phyloP scores from a whole-genome alignment of 2,329 filamentous ascomycete species.

The Epicoccum sorghinum region DNA sequence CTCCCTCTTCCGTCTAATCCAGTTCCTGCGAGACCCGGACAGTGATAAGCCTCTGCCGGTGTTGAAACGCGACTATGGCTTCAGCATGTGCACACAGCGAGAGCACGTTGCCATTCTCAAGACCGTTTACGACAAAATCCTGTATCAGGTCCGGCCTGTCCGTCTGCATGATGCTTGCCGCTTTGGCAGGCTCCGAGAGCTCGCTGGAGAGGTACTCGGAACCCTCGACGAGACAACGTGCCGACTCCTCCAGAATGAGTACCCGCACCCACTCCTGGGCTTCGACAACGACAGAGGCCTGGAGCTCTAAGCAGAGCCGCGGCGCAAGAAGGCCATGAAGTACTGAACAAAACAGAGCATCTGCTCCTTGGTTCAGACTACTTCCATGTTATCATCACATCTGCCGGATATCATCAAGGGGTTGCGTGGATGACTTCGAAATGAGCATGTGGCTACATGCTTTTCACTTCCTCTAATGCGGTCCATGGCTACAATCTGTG shows the following conservation, averaged over 20 bases:
- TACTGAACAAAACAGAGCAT: too few relatives aligned
- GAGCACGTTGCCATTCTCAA: slow-evolving; percentile 27
- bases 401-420: too few relatives aligned
- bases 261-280: not conserved
- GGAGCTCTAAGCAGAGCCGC: too few relatives aligned
- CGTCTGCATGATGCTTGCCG: slow-evolving; percentile 23
- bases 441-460: too few relatives aligned
- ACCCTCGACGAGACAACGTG: not conserved
- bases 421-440: too few relatives aligned
- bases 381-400: too few relatives aligned
- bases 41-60: slow-evolving; percentile 15
- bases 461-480: too few relatives aligned
- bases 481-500: too few relatives aligned
- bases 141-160: slow-evolving; percentile 1
- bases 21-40: slow-evolving; percentile 17
- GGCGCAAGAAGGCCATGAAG: too few relatives aligned
- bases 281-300: slow-evolving; percentile 4
- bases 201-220: slow-evolving; percentile 2
- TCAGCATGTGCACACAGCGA: slow-evolving; percentile 13
- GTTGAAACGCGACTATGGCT: slow-evolving; percentile 30
- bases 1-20: slow-evolving; percentile 22
- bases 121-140: slow-evolving; percentile 16
- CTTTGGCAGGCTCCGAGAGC: slow-evolving; percentile 2
- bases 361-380: too few relatives aligned
- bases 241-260: slow-evolving; percentile 20